These are phyloP conservation scores for Phytophthora meadii DNA, from an alignment of 352 stramenopile species.

Conservation along the genomic window DNA sequence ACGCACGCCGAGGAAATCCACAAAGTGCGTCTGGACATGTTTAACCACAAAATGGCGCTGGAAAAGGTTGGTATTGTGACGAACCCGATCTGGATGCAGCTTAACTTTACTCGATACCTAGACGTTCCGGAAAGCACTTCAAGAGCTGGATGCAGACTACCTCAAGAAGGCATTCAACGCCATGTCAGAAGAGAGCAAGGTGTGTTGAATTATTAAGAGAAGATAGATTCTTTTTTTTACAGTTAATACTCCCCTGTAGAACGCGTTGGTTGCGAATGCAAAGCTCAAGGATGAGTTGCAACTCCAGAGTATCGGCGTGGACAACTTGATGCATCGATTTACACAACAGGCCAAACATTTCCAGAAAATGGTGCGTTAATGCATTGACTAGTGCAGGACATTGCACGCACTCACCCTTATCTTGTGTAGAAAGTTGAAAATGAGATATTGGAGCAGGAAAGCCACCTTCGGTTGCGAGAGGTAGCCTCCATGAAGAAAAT, in stretches of 20 bases:
- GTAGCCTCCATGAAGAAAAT: conserved; percentile 71
- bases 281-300: conserved; percentile 85
- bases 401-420: not conserved
- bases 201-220: conserved; percentile 6
- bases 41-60: conserved; percentile 87
- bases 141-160: conserved; percentile 81
- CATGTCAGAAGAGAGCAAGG: conserved; percentile 86
- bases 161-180: conserved; percentile 85
- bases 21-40: conserved; percentile 82
- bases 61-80: conserved; percentile 58
- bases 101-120: conserved; percentile 13
- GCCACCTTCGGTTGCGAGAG: conserved; percentile 64
- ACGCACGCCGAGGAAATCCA: conserved; percentile 77
- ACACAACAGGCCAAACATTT: conserved; percentile 72
- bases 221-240: not conserved
- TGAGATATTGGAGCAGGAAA: conserved; percentile 78
- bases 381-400: not conserved
- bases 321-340: conserved; percentile 85
- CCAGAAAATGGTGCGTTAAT: conserved; percentile 63
- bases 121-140: conserved; percentile 78
- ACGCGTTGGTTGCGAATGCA: conserved; percentile 78
- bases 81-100: not conserved
- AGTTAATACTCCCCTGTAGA: conserved; percentile 34
- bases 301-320: conserved; percentile 79
- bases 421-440: conserved; percentile 75